Base-by-base conservation (phyloP, 345 rosid genomes). In the Lepidium didymum region DNA sequence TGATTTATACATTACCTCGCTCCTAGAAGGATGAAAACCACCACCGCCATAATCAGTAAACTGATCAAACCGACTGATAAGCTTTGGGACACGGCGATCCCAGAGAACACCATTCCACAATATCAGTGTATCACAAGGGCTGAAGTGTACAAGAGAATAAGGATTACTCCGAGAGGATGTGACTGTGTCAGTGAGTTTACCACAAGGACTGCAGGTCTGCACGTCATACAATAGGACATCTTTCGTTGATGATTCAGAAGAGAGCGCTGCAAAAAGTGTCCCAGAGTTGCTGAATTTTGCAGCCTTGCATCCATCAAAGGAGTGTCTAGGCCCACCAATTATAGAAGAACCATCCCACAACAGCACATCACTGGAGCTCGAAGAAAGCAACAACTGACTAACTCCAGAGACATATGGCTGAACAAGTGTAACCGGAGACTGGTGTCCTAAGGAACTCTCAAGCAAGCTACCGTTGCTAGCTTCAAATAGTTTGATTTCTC, bases 21-120 rank as follows among this genome's bases (percentile, higher is more conserved):
- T 91, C 64, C 96, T 87, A 74, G 97, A 89, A 78, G 99, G 99
- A 83, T 91, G 99, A 74, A 87, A 94, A 36, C 97, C 99, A 54
- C 99, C 97, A 9, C 99, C 99, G 3, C 99, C 99, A 77, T 89
- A 86, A 80, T 94, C 97, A 1, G 95, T 80, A 68, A 89, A 91
- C 69, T 91, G 97, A 76, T 94, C 99, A 68, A 94, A 91, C 27
- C 91, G 91, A 55, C 77, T 79, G 37, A 87, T 78, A 35, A 81
- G 81, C 10, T 72, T 85, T 54, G 88, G 79, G 62, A 45, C 77
- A 57, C 99, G 85, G 35, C 78, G 79, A 49, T 91, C 99, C 97
- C 97, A 94, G 46, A 94, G 72, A 42, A 84, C 79, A 31, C 99
- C 99, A 78, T 89, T 91, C 97, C 99, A 94, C 33, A 94, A 86